Percentiles rank a stretch among this genome's conserved stretches.
Evolutionary conservation across 2,329 filamentous ascomycete genomes (phyloP).

Genomic region (Aspergillus sojae): DNA sequence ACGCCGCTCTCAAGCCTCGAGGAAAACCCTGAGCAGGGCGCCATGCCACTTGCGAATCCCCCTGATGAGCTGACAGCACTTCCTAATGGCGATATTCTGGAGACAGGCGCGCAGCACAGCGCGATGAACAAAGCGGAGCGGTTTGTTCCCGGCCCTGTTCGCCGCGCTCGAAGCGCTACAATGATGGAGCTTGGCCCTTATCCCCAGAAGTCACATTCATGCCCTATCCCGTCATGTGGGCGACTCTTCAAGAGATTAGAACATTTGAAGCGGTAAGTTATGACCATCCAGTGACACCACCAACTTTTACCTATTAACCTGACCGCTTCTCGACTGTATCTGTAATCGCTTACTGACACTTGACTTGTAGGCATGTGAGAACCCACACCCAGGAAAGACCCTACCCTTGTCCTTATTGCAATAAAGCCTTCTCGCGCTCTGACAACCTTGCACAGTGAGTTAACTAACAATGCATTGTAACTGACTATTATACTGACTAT

Average conservation of each 20-base stretch:
- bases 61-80: slow-evolving; percentile 70
- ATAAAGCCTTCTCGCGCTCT: slow-evolving; percentile 96
- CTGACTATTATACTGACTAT: slow-evolving; percentile 37
- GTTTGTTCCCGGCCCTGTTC: slow-evolving; percentile 69
- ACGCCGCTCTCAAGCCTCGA: slow-evolving; percentile 87
- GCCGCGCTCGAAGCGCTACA: slow-evolving; percentile 89
- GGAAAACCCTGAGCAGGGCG: slow-evolving; percentile 75
- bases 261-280: slow-evolving; percentile 92
- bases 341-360: slow-evolving; percentile 55
- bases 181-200: slow-evolving; percentile 97
- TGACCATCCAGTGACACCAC: slow-evolving; percentile 23
- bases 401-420: slow-evolving; percentile 96
- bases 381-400: slow-evolving; percentile 99
- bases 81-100: slow-evolving; percentile 63
- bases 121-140: slow-evolving; percentile 60
- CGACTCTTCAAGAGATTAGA: slow-evolving; percentile 98
- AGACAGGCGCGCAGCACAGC: slow-evolving; percentile 58
- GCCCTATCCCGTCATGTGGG: slow-evolving; percentile 97
- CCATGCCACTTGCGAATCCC: slow-evolving; percentile 63
- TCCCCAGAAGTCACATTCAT: slow-evolving; percentile 96
- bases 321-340: slow-evolving; percentile 39
- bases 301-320: slow-evolving; percentile 13
- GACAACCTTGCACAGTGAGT: slow-evolving; percentile 97
- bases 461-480: slow-evolving; percentile 17
- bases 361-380: slow-evolving; percentile 81